These are phyloP conservation scores for Apiotrichum sp. DNA, from an alignment of 1,284 basidiomycete genomes.

Conservation along the genomic window DNA sequence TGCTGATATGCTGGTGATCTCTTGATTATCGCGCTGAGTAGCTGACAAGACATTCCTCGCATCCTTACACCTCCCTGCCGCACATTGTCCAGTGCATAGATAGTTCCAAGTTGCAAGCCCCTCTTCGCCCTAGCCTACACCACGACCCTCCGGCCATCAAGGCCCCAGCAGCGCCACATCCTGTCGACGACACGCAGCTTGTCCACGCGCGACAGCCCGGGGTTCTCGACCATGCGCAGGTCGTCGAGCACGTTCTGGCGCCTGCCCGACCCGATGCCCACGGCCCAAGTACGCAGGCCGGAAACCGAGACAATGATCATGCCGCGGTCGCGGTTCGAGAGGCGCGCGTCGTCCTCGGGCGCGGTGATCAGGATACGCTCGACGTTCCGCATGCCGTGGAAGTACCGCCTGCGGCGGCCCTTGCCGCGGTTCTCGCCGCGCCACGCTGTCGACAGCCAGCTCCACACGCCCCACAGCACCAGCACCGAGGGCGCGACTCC, in stretches of 20 bases:
- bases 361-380: slow-evolving; percentile 58
- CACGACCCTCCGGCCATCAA: slow-evolving; percentile 20
- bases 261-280: slow-evolving; percentile 30
- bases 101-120: no score
- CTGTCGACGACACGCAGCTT: slow-evolving; percentile 73
- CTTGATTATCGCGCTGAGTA: no score
- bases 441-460: slow-evolving; percentile 55
- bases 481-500: slow-evolving; percentile 87
- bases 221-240: slow-evolving; percentile 73
- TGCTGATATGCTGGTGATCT: no score
- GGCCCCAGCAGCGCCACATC: slow-evolving; percentile 86
- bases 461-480: slow-evolving; percentile 65
- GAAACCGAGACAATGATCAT: slow-evolving; percentile 49
- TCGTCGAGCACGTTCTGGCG: slow-evolving; percentile 76
- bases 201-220: slow-evolving; percentile 57
- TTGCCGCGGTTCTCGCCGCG: slow-evolving; percentile 46
- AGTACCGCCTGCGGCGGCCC: slow-evolving; percentile 43
- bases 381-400: slow-evolving; percentile 53
- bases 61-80: no score
- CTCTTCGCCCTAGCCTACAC: background rate
- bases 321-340: slow-evolving; percentile 48
- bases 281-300: slow-evolving; percentile 44
- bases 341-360: slow-evolving; percentile 37
- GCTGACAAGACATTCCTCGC: no score
- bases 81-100: no score